These are phyloP conservation scores for Fusarium sp. DNA, from an alignment of 2,329 filamentous ascomycete species.

Conservation along the genomic window DNA sequence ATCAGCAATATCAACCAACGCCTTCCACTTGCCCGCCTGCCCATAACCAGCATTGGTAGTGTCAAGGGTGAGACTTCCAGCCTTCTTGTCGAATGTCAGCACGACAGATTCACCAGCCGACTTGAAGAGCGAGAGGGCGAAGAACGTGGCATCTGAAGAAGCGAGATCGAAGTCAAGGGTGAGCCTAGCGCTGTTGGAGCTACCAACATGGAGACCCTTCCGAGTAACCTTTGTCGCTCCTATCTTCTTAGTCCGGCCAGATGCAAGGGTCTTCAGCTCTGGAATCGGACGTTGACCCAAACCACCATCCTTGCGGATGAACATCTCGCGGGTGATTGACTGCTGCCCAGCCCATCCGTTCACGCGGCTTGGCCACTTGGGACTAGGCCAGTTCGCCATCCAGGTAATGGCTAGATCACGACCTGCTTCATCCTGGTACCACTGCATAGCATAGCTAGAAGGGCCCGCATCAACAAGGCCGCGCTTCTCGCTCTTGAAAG, in stretches of 20 bases:
- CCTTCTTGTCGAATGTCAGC: constrained; percentile 39
- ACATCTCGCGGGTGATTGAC: constrained; percentile 48
- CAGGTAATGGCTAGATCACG: constrained; percentile 18
- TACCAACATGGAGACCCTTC: too few species aligned
- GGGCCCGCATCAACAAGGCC: constrained; percentile 44
- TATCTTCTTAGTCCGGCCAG: too few species aligned
- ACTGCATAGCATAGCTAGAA: constrained; percentile 48
- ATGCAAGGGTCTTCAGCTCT: too few species aligned
- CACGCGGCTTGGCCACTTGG: constrained; percentile 45
- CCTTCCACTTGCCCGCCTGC: constrained; percentile 46
- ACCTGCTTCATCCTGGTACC: constrained; percentile 48
- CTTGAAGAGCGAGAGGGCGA: constrained; percentile 30
- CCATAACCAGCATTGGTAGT: constrained; percentile 48
- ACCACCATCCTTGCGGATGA: constrained; percentile 32
- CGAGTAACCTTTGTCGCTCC: too few species aligned
- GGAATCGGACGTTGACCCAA: too few species aligned
- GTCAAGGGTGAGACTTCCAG: constrained; percentile 44
- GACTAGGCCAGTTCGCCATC: constrained; percentile 44
- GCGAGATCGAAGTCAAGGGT: too few species aligned
- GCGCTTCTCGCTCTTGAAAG: constrained; percentile 43
- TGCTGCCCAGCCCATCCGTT: constrained; percentile 48
- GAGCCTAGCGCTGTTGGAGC: too few species aligned
- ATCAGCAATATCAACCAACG: constrained; percentile 25
- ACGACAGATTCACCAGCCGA: constrained; percentile 42
- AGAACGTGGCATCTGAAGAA: too few species aligned